Base-by-base conservation (phyloP, 352 stramenopile genomes). In the Globisporangium irregulare region DNA sequence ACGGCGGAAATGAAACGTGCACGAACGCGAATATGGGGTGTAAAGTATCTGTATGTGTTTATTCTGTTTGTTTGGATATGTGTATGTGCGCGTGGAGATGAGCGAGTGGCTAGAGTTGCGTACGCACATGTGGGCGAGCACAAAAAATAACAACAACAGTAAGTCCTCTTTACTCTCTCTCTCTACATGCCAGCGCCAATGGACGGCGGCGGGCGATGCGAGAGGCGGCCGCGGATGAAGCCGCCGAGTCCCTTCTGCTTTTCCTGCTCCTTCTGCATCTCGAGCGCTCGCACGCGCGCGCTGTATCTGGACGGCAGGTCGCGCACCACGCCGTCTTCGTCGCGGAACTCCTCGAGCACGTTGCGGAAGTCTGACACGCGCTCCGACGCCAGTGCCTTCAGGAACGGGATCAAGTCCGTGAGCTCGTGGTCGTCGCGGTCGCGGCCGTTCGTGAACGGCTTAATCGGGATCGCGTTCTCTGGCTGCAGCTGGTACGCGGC, bases 241-340 rank as follows among this genome's bases (percentile, higher is more conserved):
- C 88, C 88, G 8, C 88, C 86, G 50, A 95, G 85, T 29, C 88
- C 88, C 67, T 92, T 92, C 58, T 92, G 85, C 74, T 89, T 88
- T 51, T 91, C 70, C 63, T 94, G 82, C 55, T 90, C 71, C 70
- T 94, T 91, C 67, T 92, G 80, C 75, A 91, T 84, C 74, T 95
- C 88, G 53, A 94, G 72, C 51, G 86, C 79, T 41, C 83, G 82
- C 74, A 96, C 79, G 51, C 88, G 85, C 22, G 87, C 82, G n/a
- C 72, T 72, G 68, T 94, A 96, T 65, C 93, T 92, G 46, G 82
- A 60, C 20, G 86, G 81, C 36, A 96, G 68, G 51, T 96, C 88
- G 48, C 86, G 86, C 34, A 93, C 77, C 9, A 94, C 80, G 29
- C 88, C 88, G 59, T 95, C 88, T 0, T 91, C 81, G 41, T 94